Conservation (phyloP, 2,329 filamentous ascomycete species). For the Aureobasidium melanogenum region DNA sequence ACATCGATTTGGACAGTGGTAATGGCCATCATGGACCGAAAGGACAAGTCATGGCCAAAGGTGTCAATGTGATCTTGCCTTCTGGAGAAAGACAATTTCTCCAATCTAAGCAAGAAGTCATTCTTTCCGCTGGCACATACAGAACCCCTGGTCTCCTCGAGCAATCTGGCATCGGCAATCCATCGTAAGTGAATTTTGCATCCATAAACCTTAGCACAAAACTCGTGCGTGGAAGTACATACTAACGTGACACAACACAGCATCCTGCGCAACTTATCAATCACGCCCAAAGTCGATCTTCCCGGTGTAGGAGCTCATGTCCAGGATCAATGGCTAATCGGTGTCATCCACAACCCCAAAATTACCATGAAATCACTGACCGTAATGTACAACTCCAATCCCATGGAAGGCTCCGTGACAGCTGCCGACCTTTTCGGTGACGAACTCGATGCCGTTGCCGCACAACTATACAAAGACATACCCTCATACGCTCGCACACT, state of each 20-base stretch:
- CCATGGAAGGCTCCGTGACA: constrained; percentile 20
- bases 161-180: constrained; percentile 50
- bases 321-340: constrained; percentile 17
- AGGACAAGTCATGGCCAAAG: constrained; percentile 12
- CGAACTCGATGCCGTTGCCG: constrained; percentile 16
- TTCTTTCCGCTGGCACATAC: constrained; percentile 50
- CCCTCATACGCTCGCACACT: constrained; percentile 22
- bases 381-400: neutral
- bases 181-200: constrained; percentile 12
- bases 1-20: constrained; percentile 38
- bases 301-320: constrained; percentile 32
- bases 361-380: neutral
- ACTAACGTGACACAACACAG: neutral
- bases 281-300: constrained; percentile 30
- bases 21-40: neutral
- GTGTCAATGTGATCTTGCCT: constrained; percentile 35
- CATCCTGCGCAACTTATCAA: neutral
- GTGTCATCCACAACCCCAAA: constrained; percentile 17
- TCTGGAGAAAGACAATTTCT: constrained; percentile 28
- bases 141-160: constrained; percentile 53
- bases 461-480: constrained; percentile 21
- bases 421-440: constrained; percentile 27
- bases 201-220: neutral
- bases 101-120: constrained; percentile 40
- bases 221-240: neutral